A percentile compares a stretch with the other conserved stretches of the same genome.
Evolutionary conservation across 345 rosid genomes (phyloP).

Genomic region (Salix exigua): DNA sequence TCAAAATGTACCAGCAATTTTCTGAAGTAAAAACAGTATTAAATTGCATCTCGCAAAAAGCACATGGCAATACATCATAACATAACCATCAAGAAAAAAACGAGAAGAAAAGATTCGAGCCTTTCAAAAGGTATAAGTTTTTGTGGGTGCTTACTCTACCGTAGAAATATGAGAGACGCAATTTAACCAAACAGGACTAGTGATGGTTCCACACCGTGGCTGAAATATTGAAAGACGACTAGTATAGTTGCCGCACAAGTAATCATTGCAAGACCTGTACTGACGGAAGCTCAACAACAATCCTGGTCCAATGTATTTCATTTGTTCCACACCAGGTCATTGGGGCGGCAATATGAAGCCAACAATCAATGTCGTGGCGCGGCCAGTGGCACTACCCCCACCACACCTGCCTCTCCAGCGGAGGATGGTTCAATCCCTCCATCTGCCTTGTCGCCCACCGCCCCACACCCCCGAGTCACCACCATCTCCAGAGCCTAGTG

Average conservation of each 20-base stretch:
- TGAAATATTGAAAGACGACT: conserved; percentile 28
- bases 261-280: conserved; percentile 18
- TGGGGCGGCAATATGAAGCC: conserved; percentile 53
- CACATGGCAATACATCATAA: no score
- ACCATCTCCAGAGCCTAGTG: conserved; percentile 12
- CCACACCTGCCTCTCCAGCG: conserved; percentile 12
- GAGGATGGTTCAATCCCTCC: conserved; percentile 17
- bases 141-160: no score
- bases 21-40: no score
- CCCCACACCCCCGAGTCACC: conserved; percentile 6
- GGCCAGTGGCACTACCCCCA: conserved; percentile 5
- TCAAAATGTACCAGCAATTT: no score
- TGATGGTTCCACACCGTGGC: conserved; percentile 15
- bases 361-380: conserved; percentile 32
- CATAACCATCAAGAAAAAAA: no score
- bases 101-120: no score
- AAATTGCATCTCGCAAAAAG: no score
- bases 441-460: conserved; percentile 22
- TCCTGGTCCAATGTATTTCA: conserved; percentile 42
- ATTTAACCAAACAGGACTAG: conserved; percentile 3
- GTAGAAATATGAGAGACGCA: no score
- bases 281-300: conserved; percentile 31
- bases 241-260: conserved; percentile 30
- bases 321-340: conserved; percentile 45
- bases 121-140: no score